Conservation (phyloP, 2,329 filamentous ascomycete genomes). For the Cytospora leucostoma region DNA sequence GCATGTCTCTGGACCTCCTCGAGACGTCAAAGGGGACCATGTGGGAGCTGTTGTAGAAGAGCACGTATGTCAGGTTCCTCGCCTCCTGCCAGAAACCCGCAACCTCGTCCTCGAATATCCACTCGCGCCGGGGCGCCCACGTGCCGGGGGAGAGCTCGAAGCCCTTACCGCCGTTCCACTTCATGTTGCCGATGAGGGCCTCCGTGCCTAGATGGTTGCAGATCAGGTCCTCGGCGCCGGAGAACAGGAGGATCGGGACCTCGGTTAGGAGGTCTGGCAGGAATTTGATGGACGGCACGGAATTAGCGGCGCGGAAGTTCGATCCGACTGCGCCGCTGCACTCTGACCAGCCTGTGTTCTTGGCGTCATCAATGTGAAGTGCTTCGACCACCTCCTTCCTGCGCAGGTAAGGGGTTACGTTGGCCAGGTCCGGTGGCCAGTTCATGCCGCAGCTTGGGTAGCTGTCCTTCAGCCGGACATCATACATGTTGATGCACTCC, state of each 20-base stretch:
- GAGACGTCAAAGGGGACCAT: slow-evolving; percentile 98
- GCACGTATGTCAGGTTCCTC: slow-evolving; percentile 90
- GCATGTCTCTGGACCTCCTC: slow-evolving; percentile 87
- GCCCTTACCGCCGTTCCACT: slow-evolving; percentile 88
- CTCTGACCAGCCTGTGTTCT: slow-evolving; percentile 87
- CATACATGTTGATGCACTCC: slow-evolving; percentile 93
- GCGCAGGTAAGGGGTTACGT: slow-evolving; percentile 82
- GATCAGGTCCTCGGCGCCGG: slow-evolving; percentile 89
- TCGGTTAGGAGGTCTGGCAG: slow-evolving; percentile 78
- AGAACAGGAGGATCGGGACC: slow-evolving; percentile 83
- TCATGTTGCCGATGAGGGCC: slow-evolving; percentile 82
- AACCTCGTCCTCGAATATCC: slow-evolving; percentile 86
- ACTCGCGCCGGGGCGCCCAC: slow-evolving; percentile 88
- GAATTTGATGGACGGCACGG: slow-evolving; percentile 70
- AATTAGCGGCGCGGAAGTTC: slow-evolving; percentile 70
- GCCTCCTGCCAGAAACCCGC: slow-evolving; percentile 94
- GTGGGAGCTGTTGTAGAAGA: slow-evolving; percentile 94
- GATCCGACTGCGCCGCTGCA: slow-evolving; percentile 78
- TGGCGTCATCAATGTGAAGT: slow-evolving; percentile 79
- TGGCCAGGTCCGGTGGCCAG: slow-evolving; percentile 85
- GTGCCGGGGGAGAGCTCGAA: slow-evolving; percentile 86
- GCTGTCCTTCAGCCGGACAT: slow-evolving; percentile 79
- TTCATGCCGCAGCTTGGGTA: slow-evolving; percentile 92
- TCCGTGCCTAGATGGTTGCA: slow-evolving; percentile 98
- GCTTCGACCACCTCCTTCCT: slow-evolving; percentile 76